Evolutionary conservation across 768 basidiomycete genomes (phyloP).

Genomic region (Epithele typhae): DNA sequence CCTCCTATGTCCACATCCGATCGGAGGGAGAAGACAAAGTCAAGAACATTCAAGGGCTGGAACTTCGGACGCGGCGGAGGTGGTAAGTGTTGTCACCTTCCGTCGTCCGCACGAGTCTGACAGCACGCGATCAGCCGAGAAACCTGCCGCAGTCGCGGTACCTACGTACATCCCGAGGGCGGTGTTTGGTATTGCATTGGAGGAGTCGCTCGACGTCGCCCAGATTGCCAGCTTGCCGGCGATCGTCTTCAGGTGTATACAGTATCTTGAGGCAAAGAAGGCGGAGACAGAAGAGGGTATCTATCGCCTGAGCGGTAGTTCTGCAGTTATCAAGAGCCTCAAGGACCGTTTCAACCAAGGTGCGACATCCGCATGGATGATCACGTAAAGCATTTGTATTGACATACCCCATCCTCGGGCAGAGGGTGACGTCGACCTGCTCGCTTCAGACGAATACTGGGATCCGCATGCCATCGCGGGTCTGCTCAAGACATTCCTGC

Average conservation of each 20-base stretch:
- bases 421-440: constrained; percentile 96
- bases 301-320: constrained; percentile 91
- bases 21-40: constrained; percentile 88
- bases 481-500: constrained; percentile 86
- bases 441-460: constrained; percentile 88
- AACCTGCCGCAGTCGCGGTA: constrained; percentile 21
- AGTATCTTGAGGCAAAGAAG: constrained; percentile 90
- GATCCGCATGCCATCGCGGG: constrained; percentile 98
- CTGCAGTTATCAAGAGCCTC: constrained; percentile 89
- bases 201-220: constrained; percentile 85
- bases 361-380: constrained; percentile 30
- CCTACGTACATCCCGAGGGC: constrained; percentile 51
- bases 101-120: too few species aligned
- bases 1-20: constrained; percentile 39
- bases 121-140: too few species aligned
- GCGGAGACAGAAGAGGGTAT: constrained; percentile 98
- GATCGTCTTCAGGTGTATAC: constrained; percentile 91
- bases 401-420: not conserved
- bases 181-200: constrained; percentile 85
- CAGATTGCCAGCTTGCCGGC: constrained; percentile 90
- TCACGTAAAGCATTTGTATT: not conserved
- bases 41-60: constrained; percentile 79
- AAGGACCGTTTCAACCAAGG: constrained; percentile 92
- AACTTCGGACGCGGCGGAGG: constrained; percentile 73
- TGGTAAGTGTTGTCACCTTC: too few species aligned